phyloP scores from a whole-genome alignment of 2,329 filamentous ascomycete genomes.

The Ceratocystis cacaofunesta region DNA sequence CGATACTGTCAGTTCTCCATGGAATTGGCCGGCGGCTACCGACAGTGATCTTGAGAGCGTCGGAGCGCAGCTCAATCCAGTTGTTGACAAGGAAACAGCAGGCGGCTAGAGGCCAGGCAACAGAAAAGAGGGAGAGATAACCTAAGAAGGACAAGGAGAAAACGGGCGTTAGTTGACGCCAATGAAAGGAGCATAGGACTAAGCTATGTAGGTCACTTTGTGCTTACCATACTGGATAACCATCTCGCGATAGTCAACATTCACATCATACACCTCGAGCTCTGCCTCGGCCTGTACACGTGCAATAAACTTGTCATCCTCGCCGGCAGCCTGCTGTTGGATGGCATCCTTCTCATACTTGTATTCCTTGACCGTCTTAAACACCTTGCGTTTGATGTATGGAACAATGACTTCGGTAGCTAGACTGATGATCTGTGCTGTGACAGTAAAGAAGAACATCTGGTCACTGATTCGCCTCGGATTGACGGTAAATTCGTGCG shows the following conservation, averaged over 20 bases:
- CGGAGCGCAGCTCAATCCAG: slow-evolving; percentile 85
- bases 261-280: slow-evolving; percentile 75
- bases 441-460: slow-evolving; percentile 92
- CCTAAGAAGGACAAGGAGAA: slow-evolving; percentile 31
- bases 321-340: slow-evolving; percentile 47
- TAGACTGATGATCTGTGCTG: slow-evolving; percentile 80
- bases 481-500: slow-evolving; percentile 62
- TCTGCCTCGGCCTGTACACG: slow-evolving; percentile 72
- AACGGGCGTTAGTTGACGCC: background rate
- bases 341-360: slow-evolving; percentile 35
- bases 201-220: background rate
- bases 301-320: slow-evolving; percentile 66
- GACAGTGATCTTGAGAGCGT: slow-evolving; percentile 85
- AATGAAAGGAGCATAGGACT: background rate
- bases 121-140: slow-evolving; percentile 80
- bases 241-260: slow-evolving; percentile 85
- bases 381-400: slow-evolving; percentile 63
- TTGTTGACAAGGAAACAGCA: slow-evolving; percentile 87
- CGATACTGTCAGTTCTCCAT: slow-evolving; percentile 82
- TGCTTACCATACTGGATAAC: slow-evolving; percentile 56
- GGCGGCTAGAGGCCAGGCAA: slow-evolving; percentile 86
- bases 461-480: slow-evolving; percentile 71
- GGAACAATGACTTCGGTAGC: slow-evolving; percentile 74
- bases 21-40: slow-evolving; percentile 82
- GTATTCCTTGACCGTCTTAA: slow-evolving; percentile 62